Percentiles rank a stretch among this genome's conserved stretches.
Conservation (phyloP, 495 filamentous ascomycete genomes). For the Hypomontagnella submonticulosa region DNA sequence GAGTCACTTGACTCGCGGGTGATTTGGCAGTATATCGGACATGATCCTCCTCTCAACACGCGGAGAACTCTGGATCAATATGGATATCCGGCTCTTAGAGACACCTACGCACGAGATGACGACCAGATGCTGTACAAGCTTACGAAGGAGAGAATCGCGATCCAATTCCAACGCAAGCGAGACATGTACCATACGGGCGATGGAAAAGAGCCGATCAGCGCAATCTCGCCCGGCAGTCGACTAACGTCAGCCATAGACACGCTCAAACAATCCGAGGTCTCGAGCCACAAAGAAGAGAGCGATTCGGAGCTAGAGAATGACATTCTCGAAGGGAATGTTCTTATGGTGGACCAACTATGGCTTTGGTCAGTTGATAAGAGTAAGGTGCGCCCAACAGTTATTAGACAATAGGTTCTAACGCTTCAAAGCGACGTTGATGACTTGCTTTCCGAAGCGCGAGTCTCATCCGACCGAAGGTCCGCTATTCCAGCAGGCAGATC, state of each 20-base stretch:
- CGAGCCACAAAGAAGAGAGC: constrained; percentile 35
- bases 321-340: constrained; percentile 68
- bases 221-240: constrained; percentile 28
- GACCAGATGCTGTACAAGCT: constrained; percentile 79
- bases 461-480: constrained; percentile 62
- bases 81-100: constrained; percentile 70
- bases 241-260: constrained; percentile 23
- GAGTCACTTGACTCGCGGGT: constrained; percentile 68
- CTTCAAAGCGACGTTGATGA: constrained; percentile 59
- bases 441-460: constrained; percentile 67
- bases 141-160: constrained; percentile 58
- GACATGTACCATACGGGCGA: constrained; percentile 42
- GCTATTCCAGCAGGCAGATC: constrained; percentile 69
- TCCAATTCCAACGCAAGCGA: constrained; percentile 34
- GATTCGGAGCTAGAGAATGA: constrained; percentile 49
- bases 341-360: constrained; percentile 80
- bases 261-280: constrained; percentile 20
- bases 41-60: constrained; percentile 71
- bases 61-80: constrained; percentile 74
- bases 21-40: constrained; percentile 73
- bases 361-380: constrained; percentile 72
- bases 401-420: not conserved
- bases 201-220: constrained; percentile 18
- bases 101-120: constrained; percentile 70
- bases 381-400: constrained; percentile 36